Evolutionary conservation across 1,139 yeast species (phyloP).

Genomic region (Cylindricascospora bacillispora): DNA sequence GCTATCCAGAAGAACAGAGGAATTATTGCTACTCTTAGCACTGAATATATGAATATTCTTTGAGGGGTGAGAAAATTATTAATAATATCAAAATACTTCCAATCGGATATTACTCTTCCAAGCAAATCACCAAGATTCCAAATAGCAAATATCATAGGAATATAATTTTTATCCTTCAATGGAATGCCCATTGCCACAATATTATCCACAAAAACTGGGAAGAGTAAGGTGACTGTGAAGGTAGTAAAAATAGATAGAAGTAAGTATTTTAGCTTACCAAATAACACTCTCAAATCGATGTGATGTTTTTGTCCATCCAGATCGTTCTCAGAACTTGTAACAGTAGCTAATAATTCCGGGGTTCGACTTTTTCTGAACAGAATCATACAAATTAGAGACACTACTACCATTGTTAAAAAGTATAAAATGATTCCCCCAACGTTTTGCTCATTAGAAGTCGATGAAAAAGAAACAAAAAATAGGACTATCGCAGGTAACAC

Average conservation of each 20-base stretch:
- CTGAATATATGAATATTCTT: slow-evolving; percentile 37
- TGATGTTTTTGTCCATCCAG: not conserved
- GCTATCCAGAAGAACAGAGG: too few species aligned
- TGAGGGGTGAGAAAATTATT: slow-evolving; percentile 14
- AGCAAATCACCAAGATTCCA: slow-evolving; percentile 87
- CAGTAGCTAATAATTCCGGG: slow-evolving; percentile 1
- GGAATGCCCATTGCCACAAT: slow-evolving; percentile 33
- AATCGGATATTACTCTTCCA: slow-evolving; percentile 64
- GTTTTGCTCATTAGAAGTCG: slow-evolving; percentile 27
- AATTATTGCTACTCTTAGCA: slow-evolving; percentile 41
- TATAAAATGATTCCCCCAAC: slow-evolving; percentile 44
- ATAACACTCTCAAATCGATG: slow-evolving; percentile 31
- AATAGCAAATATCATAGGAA: slow-evolving; percentile 64
- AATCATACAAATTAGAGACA: slow-evolving; percentile 39
- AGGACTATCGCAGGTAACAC: slow-evolving; percentile 75
- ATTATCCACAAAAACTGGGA: slow-evolving; percentile 82
- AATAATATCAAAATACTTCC: slow-evolving; percentile 15
- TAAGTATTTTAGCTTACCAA: slow-evolving; percentile 47
- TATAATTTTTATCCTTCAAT: slow-evolving; percentile 34
- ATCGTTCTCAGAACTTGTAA: slow-evolving; percentile 1
- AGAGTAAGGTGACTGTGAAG: slow-evolving; percentile 64
- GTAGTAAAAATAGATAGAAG: slow-evolving; percentile 62
- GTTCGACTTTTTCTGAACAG: slow-evolving; percentile 21
- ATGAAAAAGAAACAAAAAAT: slow-evolving; percentile 39
- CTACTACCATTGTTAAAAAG: slow-evolving; percentile 56